Evolutionary conservation across 768 basidiomycete species (phyloP), one percentile per base, ranked within the genome.

Genomic region (Psilocybe tampanensis): DNA sequence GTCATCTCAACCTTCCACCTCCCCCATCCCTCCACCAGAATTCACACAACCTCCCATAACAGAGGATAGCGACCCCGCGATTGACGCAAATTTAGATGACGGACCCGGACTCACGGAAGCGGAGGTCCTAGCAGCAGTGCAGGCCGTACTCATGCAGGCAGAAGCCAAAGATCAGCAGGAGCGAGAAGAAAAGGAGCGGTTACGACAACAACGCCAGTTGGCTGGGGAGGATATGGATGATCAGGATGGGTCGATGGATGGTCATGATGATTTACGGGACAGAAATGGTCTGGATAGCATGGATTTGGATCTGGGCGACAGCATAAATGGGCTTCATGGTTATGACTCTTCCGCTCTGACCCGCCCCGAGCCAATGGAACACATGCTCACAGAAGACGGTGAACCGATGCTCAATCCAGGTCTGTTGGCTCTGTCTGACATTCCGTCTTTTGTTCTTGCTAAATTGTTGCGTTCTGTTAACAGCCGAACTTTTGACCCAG

Each of bases 321-420:
- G 44, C n/a, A 47, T 66, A 39, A 52, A 62, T 47, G 60, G 56
- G n/a, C 48, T 70, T 55, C 64, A 66, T 55, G 66, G 60, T 36
- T 73, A 76, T 45, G 74, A 72, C 51, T 44, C 73, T 18, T 44
- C 42, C 4, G 64, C 66, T 9, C 60, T 76, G 53, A 69, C 71
- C 13, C 73, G 72, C 29, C 73, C 79, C 12, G 75, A 73, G 41
- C 74, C 76, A 15, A 78, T 80, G 77, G 82, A 82, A 57, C 77
- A 81, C 59, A 80, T 85, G 60, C 72, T 86, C 15, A 85, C 83
- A 1, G 85, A 86, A 64, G 85, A 87, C 64, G 85, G 82, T 8
- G 83, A 83, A 63, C 80, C 84, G 5, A 88, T 88, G 83, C 70
- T 88, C 61, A 85, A 86, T 68, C 84, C 86, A 72, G 85, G 86